Evolutionary conservation across 139 green algal species (phyloP).

Genomic region (Asterochloris sp.): DNA sequence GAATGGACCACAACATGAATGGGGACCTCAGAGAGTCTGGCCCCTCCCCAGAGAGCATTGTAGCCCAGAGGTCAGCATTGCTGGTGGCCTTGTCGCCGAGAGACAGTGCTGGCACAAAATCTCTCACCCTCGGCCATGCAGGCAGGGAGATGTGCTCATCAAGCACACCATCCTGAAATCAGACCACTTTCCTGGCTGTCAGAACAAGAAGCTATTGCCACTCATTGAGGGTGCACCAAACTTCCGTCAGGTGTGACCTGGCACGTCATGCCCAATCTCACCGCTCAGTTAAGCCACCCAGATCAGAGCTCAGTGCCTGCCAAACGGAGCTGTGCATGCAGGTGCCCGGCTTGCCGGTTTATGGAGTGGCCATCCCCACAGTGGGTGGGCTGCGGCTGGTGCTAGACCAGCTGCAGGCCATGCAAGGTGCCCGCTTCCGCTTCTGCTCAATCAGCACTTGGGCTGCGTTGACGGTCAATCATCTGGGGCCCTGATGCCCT

Average conservation of each 20-base stretch:
- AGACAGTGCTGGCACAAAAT: too few relatives aligned
- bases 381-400: slow-evolving; percentile 76
- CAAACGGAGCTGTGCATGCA: slow-evolving; percentile 24
- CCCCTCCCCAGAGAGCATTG: too few relatives aligned
- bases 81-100: too few relatives aligned
- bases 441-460: too few relatives aligned
- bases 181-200: slow-evolving; percentile 85
- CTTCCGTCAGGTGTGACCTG: slow-evolving; percentile 67
- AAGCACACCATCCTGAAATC: slow-evolving; percentile 89
- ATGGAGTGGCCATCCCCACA: slow-evolving; percentile 92
- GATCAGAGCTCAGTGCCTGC: neutral
- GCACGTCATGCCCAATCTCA: neutral
- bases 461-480: too few relatives aligned
- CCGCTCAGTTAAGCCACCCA: neutral
- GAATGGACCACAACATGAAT: too few relatives aligned
- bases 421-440: slow-evolving; percentile 27
- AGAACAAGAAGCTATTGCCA: slow-evolving; percentile 88
- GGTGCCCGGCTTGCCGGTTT: slow-evolving; percentile 84
- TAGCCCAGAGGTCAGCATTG: too few relatives aligned
- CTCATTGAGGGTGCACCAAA: slow-evolving; percentile 92
- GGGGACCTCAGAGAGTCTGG: too few relatives aligned
- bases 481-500: too few relatives aligned
- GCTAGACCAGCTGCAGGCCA: slow-evolving; percentile 64
- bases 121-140: too few relatives aligned
- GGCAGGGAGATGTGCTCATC: slow-evolving; percentile 74